These are phyloP conservation scores for Pseudogymnoascus pannorum DNA, from an alignment of 2,329 filamentous ascomycete genomes.

Conservation along the genomic window DNA sequence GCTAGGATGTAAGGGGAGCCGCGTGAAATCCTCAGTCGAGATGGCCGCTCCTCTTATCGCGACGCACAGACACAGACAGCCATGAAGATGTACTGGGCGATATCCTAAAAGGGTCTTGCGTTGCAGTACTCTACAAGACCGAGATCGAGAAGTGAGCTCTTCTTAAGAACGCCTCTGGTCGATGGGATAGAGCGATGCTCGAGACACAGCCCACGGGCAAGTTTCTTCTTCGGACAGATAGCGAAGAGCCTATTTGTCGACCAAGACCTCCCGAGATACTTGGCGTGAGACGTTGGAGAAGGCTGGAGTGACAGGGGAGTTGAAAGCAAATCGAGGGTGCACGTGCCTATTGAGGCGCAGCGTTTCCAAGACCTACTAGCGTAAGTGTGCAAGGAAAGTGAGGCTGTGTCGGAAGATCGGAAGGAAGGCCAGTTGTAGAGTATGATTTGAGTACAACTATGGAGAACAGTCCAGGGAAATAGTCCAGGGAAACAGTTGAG, in stretches of 20 bases:
- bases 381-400: neutral
- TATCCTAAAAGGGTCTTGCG: neutral
- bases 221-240: neutral
- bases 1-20: neutral
- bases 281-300: neutral
- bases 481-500: neutral
- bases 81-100: neutral
- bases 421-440: neutral
- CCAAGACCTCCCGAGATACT: neutral
- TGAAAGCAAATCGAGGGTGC: neutral
- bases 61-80: neutral
- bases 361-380: neutral
- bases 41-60: neutral
- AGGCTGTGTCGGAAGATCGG: neutral
- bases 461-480: neutral
- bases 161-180: neutral
- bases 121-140: neutral
- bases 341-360: slow-evolving; percentile 2
- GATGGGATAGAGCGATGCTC: neutral
- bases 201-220: neutral
- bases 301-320: neutral
- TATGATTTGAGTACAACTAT: neutral
- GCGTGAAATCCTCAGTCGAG: neutral
- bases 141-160: neutral
- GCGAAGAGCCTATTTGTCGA: neutral